Base-by-base conservation (phyloP, 2,329 filamentous ascomycete genomes). In the Teratosphaeria viscida region DNA sequence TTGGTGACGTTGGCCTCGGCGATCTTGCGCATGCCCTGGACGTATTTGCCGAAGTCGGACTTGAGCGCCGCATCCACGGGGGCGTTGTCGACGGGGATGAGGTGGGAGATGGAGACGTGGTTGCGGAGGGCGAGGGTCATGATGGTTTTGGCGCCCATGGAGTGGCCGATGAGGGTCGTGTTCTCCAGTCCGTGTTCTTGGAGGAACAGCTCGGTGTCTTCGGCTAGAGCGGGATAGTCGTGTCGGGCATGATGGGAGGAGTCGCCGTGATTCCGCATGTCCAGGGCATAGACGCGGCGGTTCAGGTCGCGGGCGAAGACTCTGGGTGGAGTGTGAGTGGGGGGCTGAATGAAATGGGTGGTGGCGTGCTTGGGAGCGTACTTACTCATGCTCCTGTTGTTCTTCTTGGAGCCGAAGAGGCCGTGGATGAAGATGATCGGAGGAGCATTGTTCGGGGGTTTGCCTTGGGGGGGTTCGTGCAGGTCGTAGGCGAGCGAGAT, bases 331-430 rank as follows among this genome's bases (percentile, higher is more conserved):
- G 90, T 94, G 61, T 37, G 10, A 56, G 34, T n/a, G 16, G 49
- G 57, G 62, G 27, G 39, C 35, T 26, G 57, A 52, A 14, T 12
- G 10, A 32, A 37, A n/a, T 10, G 37, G 49, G 14, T 56, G 27
- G 53, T 14, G 35, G 34, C 8, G 16, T 16, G 55, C 14, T 27
- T 34, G 52, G 55, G 53, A 55, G 77, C 87, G 73, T 79, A 96
- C 92, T 91, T 95, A 87, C 91, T 95, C 63, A 97, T 94, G 69
- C 83, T 89, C 73, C 92, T 81, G 72, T 96, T 96, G 73, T 97
- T 97, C 78, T 90, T 91, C 78, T 95, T 96, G 43, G 90, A 96
- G 23, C 92, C 92, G 70, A 97, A 96, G 11, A 97, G 80, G 1
- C 94, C 92, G 72, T 97, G 92, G 70, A 97, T 84, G 65, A 97